Evolutionary conservation across 139 green algal genomes (phyloP).

Genomic region (Coelastrella sp.): DNA sequence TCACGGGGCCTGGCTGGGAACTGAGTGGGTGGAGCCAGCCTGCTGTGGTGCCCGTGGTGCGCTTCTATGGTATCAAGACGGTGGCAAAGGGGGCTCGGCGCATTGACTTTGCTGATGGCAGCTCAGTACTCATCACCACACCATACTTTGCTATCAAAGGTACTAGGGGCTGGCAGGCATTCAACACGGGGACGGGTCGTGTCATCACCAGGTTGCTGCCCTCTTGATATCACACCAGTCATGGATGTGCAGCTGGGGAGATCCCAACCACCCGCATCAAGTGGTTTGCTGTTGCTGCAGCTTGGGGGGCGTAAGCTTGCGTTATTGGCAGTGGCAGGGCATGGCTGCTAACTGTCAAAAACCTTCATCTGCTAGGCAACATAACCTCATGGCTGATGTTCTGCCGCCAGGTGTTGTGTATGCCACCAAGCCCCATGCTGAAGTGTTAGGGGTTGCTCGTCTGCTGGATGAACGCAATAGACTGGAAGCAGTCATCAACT

Average conservation of each 20-base stretch:
- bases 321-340: too few relatives aligned
- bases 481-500: conserved; percentile 42
- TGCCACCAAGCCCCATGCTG: conserved; percentile 58
- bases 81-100: conserved; percentile 72
- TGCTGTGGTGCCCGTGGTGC: conserved; percentile 69
- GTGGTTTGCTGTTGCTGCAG: conserved; percentile 20
- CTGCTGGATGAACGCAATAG: conserved; percentile 28
- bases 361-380: too few relatives aligned
- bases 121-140: background rate
- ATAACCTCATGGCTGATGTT: too few relatives aligned
- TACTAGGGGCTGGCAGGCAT: background rate
- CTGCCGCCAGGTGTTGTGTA: conserved; percentile 59
- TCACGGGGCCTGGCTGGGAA: conserved; percentile 75
- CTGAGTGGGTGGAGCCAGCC: conserved; percentile 82
- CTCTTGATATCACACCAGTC: background rate
- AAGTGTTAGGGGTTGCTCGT: conserved; percentile 34
- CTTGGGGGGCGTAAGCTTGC: too few relatives aligned
- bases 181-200: background rate
- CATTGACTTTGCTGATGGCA: conserved; percentile 78
- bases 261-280: too few relatives aligned
- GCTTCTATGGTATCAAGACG: conserved; percentile 81
- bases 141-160: conserved; percentile 43
- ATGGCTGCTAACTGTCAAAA: too few relatives aligned
- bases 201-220: background rate
- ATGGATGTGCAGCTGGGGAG: background rate